Percentiles rank a stretch among this genome's conserved stretches.
phyloP scores from a whole-genome alignment of 192 early-diverging fungal genomes.

The Allomyces arbusculus region DNA sequence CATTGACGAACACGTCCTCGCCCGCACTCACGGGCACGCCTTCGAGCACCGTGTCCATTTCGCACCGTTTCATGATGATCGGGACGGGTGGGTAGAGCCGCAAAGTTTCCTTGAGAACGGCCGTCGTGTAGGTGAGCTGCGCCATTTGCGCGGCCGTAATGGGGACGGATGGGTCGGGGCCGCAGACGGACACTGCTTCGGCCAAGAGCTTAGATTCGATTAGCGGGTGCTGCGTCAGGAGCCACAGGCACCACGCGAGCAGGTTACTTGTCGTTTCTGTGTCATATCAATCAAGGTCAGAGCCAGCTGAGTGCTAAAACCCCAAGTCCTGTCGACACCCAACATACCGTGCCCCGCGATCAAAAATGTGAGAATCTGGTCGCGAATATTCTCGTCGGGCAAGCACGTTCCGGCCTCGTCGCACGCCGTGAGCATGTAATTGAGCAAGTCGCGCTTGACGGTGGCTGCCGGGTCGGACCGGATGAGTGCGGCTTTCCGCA shows the following conservation, averaged over 20 bases:
- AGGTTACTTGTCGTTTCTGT: slow-evolving; percentile 28
- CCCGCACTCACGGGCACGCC: slow-evolving; percentile 15
- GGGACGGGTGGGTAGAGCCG: slow-evolving; percentile 26
- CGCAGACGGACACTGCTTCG: slow-evolving; percentile 8
- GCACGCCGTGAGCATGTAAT: slow-evolving; percentile 30
- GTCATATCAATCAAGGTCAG: too few species aligned
- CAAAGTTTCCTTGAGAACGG: slow-evolving; percentile 33
- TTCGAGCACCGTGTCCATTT: slow-evolving; percentile 14
- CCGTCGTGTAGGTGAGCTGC: slow-evolving; percentile 20
- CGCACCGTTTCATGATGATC: slow-evolving; percentile 12
- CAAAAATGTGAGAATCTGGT: slow-evolving; percentile 39
- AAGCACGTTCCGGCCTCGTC: slow-evolving; percentile 13
- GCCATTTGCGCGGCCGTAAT: slow-evolving; percentile 14
- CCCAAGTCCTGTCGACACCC: too few species aligned
- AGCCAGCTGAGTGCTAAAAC: too few species aligned
- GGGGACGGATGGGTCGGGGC: neutral
- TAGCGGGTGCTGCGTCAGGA: slow-evolving; percentile 19
- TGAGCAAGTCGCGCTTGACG: slow-evolving; percentile 21
- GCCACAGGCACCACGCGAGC: slow-evolving; percentile 25
- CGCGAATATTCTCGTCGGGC: slow-evolving; percentile 25
- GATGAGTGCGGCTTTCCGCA: slow-evolving; percentile 9
- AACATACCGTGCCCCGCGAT: slow-evolving; percentile 22
- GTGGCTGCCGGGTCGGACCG: slow-evolving; percentile 4
- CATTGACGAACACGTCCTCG: slow-evolving; percentile 5
- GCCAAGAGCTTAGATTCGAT: slow-evolving; percentile 16